A percentile compares a stretch with the other conserved stretches of the same genome.
phyloP scores from a whole-genome alignment of 345 rosid species.

The Kandelia obovata region DNA sequence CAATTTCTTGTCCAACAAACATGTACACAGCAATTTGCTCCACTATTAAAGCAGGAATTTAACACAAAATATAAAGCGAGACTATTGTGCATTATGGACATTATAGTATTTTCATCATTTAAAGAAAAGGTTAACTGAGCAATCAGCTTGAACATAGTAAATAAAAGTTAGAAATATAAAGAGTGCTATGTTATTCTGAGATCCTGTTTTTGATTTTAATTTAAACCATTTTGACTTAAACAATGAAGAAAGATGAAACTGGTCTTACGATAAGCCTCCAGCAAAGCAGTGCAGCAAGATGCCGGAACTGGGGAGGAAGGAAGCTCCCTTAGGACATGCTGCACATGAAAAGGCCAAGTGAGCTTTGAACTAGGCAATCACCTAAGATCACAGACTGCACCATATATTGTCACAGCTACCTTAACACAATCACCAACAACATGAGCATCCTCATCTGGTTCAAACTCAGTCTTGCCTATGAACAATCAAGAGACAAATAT shows the following conservation, averaged over 20 bases:
- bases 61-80: neutral
- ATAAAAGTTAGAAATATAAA: too few relatives aligned
- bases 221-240: too few relatives aligned
- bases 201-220: too few relatives aligned
- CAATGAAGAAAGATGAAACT: constrained; percentile 6
- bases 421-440: constrained; percentile 97
- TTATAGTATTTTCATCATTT: too few relatives aligned
- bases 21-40: neutral
- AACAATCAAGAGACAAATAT: constrained; percentile 14
- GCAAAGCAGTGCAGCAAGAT: constrained; percentile 91
- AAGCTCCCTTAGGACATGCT: constrained; percentile 95
- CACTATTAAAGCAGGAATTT: neutral
- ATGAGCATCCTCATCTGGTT: constrained; percentile 88
- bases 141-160: too few relatives aligned
- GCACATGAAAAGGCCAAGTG: constrained; percentile 33
- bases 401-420: constrained; percentile 42
- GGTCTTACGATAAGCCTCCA: constrained; percentile 91
- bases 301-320: constrained; percentile 99
- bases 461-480: constrained; percentile 84
- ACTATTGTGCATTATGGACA: neutral
- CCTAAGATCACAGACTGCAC: constrained; percentile 12
- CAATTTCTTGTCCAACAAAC: constrained; percentile 54
- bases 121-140: too few relatives aligned
- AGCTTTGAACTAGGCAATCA: constrained; percentile 18
- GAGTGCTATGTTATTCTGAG: too few relatives aligned